Evolutionary conservation across 2,329 filamentous ascomycete species (phyloP).

Genomic region (Thermomyces lanuginosus): DNA sequence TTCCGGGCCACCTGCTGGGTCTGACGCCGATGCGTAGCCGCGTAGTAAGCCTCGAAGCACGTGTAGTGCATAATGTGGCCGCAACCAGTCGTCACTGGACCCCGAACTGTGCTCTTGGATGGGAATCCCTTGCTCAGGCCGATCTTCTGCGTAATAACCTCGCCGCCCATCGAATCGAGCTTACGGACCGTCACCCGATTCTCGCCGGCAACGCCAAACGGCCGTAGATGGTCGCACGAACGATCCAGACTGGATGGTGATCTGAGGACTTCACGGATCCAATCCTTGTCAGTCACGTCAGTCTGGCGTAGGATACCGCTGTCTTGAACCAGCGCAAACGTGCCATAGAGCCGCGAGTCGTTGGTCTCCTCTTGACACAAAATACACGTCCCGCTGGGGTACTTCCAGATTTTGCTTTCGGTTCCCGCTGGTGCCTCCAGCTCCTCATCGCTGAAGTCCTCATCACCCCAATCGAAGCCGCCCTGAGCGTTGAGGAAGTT

Average conservation of each 20-base stretch:
- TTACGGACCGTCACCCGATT: conserved; percentile 67
- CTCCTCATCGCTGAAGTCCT: conserved; percentile 53
- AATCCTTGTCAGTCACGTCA: conserved; percentile 62
- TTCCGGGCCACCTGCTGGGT: conserved; percentile 84
- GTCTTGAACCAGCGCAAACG: conserved; percentile 76
- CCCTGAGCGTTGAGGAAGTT: conserved; percentile 81
- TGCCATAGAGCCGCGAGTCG: conserved; percentile 75
- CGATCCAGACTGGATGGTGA: conserved; percentile 71
- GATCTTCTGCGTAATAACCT: conserved; percentile 58
- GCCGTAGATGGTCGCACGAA: conserved; percentile 65
- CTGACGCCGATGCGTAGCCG: conserved; percentile 69
- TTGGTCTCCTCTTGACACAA: conserved; percentile 92
- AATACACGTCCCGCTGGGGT: conserved; percentile 84
- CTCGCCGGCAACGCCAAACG: conserved; percentile 79
- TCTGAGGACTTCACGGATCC: conserved; percentile 64
- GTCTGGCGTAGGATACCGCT: conserved; percentile 80
- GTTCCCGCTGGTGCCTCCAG: conserved; percentile 34
- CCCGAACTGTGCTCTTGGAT: conserved; percentile 46
- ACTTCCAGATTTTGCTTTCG: conserved; percentile 69
- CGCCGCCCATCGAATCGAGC: conserved; percentile 53
- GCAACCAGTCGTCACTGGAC: conserved; percentile 77
- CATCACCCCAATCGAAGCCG: conserved; percentile 75
- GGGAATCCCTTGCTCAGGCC: conserved; percentile 82
- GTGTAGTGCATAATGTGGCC: conserved; percentile 97
- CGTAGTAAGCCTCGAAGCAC: conserved; percentile 85